Evolutionary conservation across 2,329 filamentous ascomycete genomes (phyloP).

Genomic region (Trichoderma pleuroti): DNA sequence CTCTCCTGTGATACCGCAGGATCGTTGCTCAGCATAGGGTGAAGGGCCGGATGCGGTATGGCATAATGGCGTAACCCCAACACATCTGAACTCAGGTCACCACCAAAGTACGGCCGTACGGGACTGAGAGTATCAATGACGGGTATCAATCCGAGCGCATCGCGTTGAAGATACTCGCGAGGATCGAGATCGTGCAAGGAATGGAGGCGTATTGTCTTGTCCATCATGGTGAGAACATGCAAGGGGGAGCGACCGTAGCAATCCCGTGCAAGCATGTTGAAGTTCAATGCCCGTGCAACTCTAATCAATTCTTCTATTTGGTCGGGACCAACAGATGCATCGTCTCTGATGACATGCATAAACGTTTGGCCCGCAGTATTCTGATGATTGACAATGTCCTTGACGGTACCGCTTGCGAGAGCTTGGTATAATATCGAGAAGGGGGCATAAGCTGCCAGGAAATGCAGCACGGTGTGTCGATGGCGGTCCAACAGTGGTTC

Average conservation of each 20-base stretch:
- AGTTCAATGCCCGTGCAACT: conserved; percentile 21
- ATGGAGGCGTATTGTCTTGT: conserved; percentile 28
- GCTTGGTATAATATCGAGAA: conserved; percentile 30
- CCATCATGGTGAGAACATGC: conserved; percentile 37
- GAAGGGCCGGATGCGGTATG: conserved; percentile 8
- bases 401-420: conserved; percentile 23
- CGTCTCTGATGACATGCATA: conserved; percentile 38
- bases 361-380: conserved; percentile 50
- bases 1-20: conserved; percentile 22
- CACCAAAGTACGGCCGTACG: background rate
- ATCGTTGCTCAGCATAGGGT: background rate
- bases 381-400: conserved; percentile 25
- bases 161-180: conserved; percentile 38
- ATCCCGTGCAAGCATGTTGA: conserved; percentile 40
- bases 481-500: conserved; percentile 37
- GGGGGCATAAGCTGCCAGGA: conserved; percentile 39
- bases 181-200: conserved; percentile 36
- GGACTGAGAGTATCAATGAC: background rate
- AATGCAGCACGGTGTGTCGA: conserved; percentile 47
- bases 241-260: conserved; percentile 52
- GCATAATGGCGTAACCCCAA: background rate
- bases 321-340: conserved; percentile 30
- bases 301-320: background rate
- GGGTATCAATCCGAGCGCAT: conserved; percentile 46
- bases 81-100: background rate